Conservation (phyloP, 2,329 filamentous ascomycete species). For the Fusarium denticulatum region DNA sequence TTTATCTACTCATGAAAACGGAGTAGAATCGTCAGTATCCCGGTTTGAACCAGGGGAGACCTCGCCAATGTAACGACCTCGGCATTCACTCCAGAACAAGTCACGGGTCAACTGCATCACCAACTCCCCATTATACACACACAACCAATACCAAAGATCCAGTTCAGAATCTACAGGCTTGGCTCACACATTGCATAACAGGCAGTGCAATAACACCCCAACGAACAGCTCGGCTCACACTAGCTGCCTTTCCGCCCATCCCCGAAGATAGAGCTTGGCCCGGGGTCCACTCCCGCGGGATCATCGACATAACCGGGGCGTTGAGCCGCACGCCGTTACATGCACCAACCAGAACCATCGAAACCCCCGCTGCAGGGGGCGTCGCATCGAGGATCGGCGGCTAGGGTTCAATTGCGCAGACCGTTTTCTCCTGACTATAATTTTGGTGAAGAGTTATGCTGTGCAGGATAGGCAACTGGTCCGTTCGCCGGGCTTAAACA, state of each 20-base stretch:
- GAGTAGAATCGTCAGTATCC: background rate
- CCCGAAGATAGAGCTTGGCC: background rate
- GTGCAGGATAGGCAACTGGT: background rate
- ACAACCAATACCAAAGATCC: background rate
- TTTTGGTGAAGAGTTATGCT: background rate
- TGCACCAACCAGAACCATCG: background rate
- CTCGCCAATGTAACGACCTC: background rate
- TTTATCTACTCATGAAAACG: background rate
- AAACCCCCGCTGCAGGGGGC: constrained; percentile 6
- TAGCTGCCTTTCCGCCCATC: background rate
- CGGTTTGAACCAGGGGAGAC: background rate
- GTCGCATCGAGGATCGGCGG: background rate
- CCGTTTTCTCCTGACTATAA: background rate
- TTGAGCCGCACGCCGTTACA: constrained; percentile 10
- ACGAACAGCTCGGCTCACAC: background rate
- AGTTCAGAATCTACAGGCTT: background rate
- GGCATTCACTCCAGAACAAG: background rate
- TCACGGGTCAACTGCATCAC: background rate
- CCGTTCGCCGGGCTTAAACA: background rate
- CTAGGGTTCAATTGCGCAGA: background rate
- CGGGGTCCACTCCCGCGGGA: background rate
- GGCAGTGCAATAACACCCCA: background rate
- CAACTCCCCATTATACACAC: background rate
- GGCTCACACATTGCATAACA: background rate
- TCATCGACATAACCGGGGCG: background rate